Evolutionary conservation across 495 filamentous ascomycete genomes (phyloP).

Genomic region (Hypoxylon intermedium): DNA sequence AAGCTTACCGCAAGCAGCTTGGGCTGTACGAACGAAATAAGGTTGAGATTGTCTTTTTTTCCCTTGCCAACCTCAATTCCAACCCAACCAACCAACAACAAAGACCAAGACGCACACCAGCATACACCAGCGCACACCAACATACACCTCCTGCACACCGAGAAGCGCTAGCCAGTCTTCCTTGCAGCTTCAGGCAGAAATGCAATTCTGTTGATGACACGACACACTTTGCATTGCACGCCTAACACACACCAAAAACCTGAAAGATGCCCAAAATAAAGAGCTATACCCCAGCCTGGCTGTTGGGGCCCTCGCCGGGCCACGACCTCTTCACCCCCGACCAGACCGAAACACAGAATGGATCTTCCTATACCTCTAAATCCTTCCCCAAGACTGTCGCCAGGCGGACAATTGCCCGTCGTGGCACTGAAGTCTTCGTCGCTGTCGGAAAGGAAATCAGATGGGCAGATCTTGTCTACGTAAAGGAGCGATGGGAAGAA

Average conservation of each 20-base stretch:
- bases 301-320: constrained; percentile 75
- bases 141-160: too few species aligned
- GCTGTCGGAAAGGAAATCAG: constrained; percentile 84
- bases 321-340: constrained; percentile 69
- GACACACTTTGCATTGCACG: background rate
- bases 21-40: constrained; percentile 18
- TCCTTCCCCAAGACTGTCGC: constrained; percentile 60
- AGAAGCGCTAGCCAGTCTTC: background rate
- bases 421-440: constrained; percentile 82
- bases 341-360: constrained; percentile 37
- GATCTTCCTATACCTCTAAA: constrained; percentile 42
- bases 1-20: constrained; percentile 21
- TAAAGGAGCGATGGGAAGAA: constrained; percentile 76
- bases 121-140: constrained; percentile 4
- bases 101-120: too few species aligned
- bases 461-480: constrained; percentile 77
- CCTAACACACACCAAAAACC: background rate
- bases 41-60: constrained; percentile 7
- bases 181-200: constrained; percentile 17
- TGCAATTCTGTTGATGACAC: constrained; percentile 33
- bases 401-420: constrained; percentile 70
- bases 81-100: constrained; percentile 2
- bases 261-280: constrained; percentile 76
- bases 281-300: constrained; percentile 82
- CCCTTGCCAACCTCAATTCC: background rate